Evolutionary conservation across 495 filamentous ascomycete species (phyloP).

Genomic region (Aspergillus ostianus): DNA sequence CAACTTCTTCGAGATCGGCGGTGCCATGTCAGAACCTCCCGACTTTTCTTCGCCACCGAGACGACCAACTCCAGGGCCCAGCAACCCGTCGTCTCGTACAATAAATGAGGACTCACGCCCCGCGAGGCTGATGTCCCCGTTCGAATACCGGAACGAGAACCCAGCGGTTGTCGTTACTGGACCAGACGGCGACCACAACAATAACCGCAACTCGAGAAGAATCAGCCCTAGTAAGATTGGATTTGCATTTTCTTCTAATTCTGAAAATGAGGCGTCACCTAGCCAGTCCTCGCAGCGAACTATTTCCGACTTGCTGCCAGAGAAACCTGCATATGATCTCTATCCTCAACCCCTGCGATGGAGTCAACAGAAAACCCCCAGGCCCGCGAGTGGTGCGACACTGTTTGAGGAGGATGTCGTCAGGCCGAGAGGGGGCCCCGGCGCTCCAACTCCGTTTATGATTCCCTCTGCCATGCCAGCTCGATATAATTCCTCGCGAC

Average conservation of each 20-base stretch:
- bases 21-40: constrained; percentile 41
- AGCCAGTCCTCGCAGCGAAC: constrained; percentile 36
- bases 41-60: constrained; percentile 31
- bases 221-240: constrained; percentile 24
- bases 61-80: constrained; percentile 18
- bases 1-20: constrained; percentile 45
- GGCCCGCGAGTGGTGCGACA: constrained; percentile 35
- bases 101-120: constrained; percentile 15
- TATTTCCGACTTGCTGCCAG: constrained; percentile 32
- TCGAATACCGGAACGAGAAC: constrained; percentile 13
- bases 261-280: constrained; percentile 29
- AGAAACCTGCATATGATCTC: constrained; percentile 24
- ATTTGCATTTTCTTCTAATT: constrained; percentile 31
- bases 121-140: constrained; percentile 22
- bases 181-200: constrained; percentile 10
- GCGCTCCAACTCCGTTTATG: constrained; percentile 9
- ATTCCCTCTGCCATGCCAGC: constrained; percentile 4
- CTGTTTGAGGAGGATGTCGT: constrained; percentile 40
- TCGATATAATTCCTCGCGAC: constrained; percentile 10
- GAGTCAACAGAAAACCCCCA: constrained; percentile 27
- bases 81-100: constrained; percentile 11
- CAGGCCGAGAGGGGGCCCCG: constrained; percentile 16
- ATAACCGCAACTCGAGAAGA: constrained; percentile 1
- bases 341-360: constrained; percentile 40
- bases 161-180: constrained; percentile 23